Evolutionary conservation across 257 asterid species (phyloP).

Genomic region (Lycium ferocissimum): DNA sequence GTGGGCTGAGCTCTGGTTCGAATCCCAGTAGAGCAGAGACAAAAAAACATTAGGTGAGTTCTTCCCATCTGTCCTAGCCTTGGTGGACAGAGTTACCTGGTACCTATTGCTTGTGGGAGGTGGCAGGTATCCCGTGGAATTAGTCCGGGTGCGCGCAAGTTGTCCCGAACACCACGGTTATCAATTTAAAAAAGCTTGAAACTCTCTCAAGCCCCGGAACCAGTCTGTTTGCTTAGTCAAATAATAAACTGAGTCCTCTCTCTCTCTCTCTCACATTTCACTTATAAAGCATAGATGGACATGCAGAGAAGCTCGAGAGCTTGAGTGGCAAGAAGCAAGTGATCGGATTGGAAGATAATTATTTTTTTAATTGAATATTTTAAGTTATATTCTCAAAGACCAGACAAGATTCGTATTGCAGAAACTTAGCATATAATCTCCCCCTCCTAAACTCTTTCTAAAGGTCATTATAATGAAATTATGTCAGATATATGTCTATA

Average conservation of each 20-base stretch:
- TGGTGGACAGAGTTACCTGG: no score
- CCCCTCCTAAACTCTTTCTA: not conserved
- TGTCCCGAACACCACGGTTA: no score
- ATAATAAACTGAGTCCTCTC: not conserved
- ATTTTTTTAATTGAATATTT: not conserved
- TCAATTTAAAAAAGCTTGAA: not conserved
- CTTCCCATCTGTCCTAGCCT: no score
- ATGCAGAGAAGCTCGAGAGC: slow-evolving; percentile 7
- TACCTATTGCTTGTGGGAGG: no score
- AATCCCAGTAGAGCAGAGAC: no score
- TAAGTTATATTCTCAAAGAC: not conserved
- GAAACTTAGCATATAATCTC: not conserved
- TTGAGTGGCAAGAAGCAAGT: not conserved
- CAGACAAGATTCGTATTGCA: not conserved
- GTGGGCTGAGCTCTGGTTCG: no score
- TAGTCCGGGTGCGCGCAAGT: no score
- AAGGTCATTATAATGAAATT: not conserved
- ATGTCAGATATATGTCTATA: not conserved
- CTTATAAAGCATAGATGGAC: not conserved
- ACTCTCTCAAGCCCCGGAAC: not conserved
- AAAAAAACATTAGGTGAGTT: no score
- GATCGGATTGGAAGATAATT: not conserved
- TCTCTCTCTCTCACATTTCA: not conserved
- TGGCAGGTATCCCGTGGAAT: no score
- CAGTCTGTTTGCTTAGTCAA: not conserved